These are phyloP conservation scores for Mycena vulgaris DNA, from an alignment of 768 basidiomycete species.

Conservation along the genomic window DNA sequence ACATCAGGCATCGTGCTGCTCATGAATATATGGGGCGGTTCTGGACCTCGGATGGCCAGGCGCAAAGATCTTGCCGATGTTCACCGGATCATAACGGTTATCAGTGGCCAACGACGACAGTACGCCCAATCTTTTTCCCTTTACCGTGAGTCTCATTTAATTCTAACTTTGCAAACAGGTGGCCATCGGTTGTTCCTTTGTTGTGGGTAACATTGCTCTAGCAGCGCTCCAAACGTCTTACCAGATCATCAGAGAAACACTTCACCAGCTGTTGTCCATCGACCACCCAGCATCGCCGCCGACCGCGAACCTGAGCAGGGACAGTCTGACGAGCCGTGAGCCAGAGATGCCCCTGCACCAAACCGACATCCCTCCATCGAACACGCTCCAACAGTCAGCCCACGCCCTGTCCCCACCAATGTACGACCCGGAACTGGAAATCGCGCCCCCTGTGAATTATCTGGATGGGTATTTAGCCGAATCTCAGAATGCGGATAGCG, in stretches of 20 bases:
- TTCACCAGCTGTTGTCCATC: slow-evolving; percentile 26
- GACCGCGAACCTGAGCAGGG: not conserved
- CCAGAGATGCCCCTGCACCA: too few species aligned
- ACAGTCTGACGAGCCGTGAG: too few species aligned
- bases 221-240: not conserved
- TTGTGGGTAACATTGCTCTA: slow-evolving; percentile 6
- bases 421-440: slow-evolving; percentile 29
- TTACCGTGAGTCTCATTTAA: not conserved
- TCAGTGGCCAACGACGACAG: slow-evolving; percentile 23
- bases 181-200: slow-evolving; percentile 32
- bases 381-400: not conserved
- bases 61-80: slow-evolving; percentile 31
- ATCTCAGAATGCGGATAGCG: too few species aligned
- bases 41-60: not conserved
- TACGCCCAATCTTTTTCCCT: not conserved
- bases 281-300: slow-evolving; percentile 7
- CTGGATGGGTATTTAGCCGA: too few species aligned
- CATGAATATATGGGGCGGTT: too few species aligned
- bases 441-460: slow-evolving; percentile 17
- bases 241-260: slow-evolving; percentile 21
- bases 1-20: slow-evolving; percentile 33
- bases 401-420: slow-evolving; percentile 1
- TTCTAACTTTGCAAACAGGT: slow-evolving; percentile 15
- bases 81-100: slow-evolving; percentile 29
- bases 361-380: not conserved